Conservation (phyloP, 106 monocot species). For the Phalaenopsis equestris region DNA sequence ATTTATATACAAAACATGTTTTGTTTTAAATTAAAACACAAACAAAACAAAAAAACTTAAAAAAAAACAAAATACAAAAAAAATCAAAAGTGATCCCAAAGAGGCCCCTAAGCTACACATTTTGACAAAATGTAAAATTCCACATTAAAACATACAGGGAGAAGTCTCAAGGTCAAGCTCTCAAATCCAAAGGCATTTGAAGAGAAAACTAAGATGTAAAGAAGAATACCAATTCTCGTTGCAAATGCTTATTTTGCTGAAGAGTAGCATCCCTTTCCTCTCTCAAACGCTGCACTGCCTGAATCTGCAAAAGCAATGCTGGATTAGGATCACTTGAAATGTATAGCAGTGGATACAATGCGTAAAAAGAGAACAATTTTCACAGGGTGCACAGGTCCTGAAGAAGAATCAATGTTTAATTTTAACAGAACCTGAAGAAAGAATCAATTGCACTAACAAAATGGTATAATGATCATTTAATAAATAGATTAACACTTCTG, state of each 20-base stretch:
- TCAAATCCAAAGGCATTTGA: too few relatives aligned
- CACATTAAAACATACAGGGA: neutral
- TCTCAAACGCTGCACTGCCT: conserved; percentile 42
- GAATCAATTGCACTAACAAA: too few relatives aligned
- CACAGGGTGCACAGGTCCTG: too few relatives aligned
- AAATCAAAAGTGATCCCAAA: neutral
- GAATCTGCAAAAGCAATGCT: conserved; percentile 23
- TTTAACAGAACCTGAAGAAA: too few relatives aligned
- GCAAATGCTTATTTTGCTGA: conserved; percentile 49
- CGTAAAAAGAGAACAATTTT: too few relatives aligned
- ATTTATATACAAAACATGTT: too few relatives aligned
- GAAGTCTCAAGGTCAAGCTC: neutral
- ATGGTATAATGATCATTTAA: neutral
- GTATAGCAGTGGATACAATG: neutral
- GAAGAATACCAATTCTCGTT: conserved; percentile 40
- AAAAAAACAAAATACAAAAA: too few relatives aligned
- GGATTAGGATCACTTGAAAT: neutral
- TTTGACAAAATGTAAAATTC: neutral
- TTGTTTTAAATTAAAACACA: too few relatives aligned
- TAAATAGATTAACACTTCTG: neutral
- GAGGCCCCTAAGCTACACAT: too few relatives aligned
- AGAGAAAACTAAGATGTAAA: neutral
- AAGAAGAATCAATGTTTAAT: too few relatives aligned
- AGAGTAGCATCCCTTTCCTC: conserved; percentile 56
- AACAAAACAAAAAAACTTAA: too few relatives aligned